Base-by-base conservation (phyloP, 176 grass and related monocot species). In the Typha latifolia region DNA sequence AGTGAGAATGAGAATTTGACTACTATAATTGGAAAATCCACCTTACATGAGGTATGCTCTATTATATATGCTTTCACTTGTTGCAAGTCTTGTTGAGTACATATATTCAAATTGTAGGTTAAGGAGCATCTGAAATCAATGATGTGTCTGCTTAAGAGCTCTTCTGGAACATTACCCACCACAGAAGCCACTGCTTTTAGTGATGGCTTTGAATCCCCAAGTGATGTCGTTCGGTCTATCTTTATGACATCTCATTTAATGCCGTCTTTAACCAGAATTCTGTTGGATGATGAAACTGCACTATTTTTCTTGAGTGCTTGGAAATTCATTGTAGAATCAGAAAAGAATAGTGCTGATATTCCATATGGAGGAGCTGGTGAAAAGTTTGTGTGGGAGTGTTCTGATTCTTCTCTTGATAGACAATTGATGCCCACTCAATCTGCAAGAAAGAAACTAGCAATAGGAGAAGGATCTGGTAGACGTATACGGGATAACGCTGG, bases 361-460 rank as follows among this genome's bases (percentile, higher is more conserved):
- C 70, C 62, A 78, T 48, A 67, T 1, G 77, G 74, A 69, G 85
- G 75, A 82, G 82, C 72, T 82, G 70, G 77, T 23, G 90, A 90
- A 49, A 91, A 78, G 52, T 74, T 92, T 61, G 66, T 89, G 32
- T 97, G 93, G 93, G 93, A 97, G 50, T 84, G 90, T 74, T 82
- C 88, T 77, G 88, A 97, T 89, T 91, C 83, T 84, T 91, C 88
- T 69, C 70, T 90, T 48, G 88, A 86, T 47, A 91, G 64, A 66
- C 87, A 80, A 48, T 32, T 80, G 65, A 66, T 75, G 52, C 63
- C 74, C 32, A 51, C 80, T 29, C 85, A 86, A 59, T 86, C 85
- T 72, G 82, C 81, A 74, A 87, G 66, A 67, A 81, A 78, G 48
- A 90, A 83, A 89, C 77, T 97, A 31, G 78, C 83, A 75, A 69